A percentile compares a stretch with the other conserved stretches of the same genome.
Evolutionary conservation across 2,329 filamentous ascomycete species (phyloP).

Genomic region (Fusarium illudens): DNA sequence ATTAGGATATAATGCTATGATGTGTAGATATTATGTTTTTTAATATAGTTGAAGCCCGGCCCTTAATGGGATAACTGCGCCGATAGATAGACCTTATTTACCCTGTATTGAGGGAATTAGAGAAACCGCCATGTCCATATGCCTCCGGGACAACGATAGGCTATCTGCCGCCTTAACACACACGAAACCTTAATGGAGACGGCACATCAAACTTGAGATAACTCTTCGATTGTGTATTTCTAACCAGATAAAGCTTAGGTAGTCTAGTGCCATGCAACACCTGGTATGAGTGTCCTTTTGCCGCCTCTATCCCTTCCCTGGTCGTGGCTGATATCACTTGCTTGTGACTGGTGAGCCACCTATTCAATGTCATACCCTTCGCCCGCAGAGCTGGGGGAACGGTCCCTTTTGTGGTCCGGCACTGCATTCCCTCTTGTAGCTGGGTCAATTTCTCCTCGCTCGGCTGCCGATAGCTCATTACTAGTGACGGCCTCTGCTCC

Average conservation of each 20-base stretch:
- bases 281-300: background rate
- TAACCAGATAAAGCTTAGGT: background rate
- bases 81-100: no score
- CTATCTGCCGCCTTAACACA: background rate
- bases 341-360: background rate
- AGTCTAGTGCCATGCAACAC: background rate
- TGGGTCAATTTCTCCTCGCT: constrained; percentile 7
- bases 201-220: background rate
- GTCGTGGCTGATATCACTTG: background rate
- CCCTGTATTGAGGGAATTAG: background rate
- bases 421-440: background rate
- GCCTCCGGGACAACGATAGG: background rate
- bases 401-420: background rate
- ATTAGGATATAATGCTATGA: no score
- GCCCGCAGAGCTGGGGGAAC: background rate
- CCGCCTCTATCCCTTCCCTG: background rate
- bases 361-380: background rate
- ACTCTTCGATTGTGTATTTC: background rate
- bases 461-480: constrained; percentile 18
- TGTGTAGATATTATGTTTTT: no score
- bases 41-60: no score
- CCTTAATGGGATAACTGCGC: no score
- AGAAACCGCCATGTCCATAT: background rate
- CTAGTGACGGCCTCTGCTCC: background rate
- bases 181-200: background rate